Conservation (phyloP, 2,329 filamentous ascomycete species). For the Aspergillus sp. region DNA sequence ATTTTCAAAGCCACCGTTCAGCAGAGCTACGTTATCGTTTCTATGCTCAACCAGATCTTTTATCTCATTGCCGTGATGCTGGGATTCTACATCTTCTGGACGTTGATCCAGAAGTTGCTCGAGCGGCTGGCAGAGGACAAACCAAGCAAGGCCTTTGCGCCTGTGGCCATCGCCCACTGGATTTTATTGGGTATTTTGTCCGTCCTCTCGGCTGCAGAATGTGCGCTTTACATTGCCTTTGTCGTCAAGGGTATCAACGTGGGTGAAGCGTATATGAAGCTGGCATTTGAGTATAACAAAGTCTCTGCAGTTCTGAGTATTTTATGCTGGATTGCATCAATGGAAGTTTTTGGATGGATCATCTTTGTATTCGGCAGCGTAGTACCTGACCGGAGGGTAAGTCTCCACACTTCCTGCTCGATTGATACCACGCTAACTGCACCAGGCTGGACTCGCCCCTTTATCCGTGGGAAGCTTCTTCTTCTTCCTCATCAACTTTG, state of each 20-base stretch:
- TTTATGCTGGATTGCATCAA: slow-evolving; percentile 12
- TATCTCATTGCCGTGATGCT: slow-evolving; percentile 6
- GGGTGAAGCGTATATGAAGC: rapidly evolving
- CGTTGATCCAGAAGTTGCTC: slow-evolving; percentile 13
- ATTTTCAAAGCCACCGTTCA: slow-evolving; percentile 11
- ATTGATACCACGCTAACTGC: neutral
- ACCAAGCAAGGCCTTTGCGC: slow-evolving; percentile 8
- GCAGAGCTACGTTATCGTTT: slow-evolving; percentile 14
- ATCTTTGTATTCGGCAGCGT: slow-evolving; percentile 13
- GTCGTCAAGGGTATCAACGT: slow-evolving; percentile 3
- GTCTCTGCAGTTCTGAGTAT: slow-evolving; percentile 8
- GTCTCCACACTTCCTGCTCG: neutral
- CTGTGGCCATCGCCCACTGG: slow-evolving; percentile 12
- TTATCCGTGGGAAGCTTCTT: slow-evolving; percentile 11
- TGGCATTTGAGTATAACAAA: neutral
- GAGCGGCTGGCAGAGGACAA: slow-evolving; percentile 8
- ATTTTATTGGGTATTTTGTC: slow-evolving; percentile 8
- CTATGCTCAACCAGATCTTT: slow-evolving; percentile 16
- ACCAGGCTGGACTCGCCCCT: slow-evolving; percentile 9
- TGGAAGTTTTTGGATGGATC: slow-evolving; percentile 17
- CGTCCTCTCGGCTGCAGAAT: slow-evolving; percentile 9
- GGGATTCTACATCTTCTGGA: slow-evolving; percentile 16
- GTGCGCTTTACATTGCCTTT: slow-evolving; percentile 8
- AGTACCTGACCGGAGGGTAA: slow-evolving; percentile 13
- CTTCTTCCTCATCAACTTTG: slow-evolving; percentile 12